Conservation (phyloP, 1,284 basidiomycete genomes). For the Tylopilus orsonianus region DNA sequence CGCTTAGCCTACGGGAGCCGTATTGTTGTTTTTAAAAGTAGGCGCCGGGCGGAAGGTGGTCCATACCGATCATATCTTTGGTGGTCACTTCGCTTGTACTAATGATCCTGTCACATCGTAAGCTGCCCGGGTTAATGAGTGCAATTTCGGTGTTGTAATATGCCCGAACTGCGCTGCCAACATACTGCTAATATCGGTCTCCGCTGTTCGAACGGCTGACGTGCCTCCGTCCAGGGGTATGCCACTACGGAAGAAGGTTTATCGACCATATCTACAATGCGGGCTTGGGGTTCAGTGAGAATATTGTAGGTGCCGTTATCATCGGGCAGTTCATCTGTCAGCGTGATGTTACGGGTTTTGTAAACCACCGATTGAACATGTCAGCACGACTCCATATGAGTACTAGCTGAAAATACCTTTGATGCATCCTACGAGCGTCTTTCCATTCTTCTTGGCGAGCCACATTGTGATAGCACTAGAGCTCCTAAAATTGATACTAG, state of each 20-base stretch:
- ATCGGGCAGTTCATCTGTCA: conserved; percentile 4
- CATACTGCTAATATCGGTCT: conserved; percentile 9
- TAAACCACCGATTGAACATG: background rate
- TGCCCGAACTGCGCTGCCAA: conserved; percentile 19
- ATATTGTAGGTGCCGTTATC: conserved; percentile 6
- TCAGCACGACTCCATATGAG: background rate
- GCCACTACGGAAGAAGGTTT: conserved; percentile 2
- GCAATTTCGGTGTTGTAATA: conserved; percentile 22
- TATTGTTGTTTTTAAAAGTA: background rate
- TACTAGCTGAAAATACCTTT: background rate
- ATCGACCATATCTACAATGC: background rate
- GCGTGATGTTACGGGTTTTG: conserved; percentile 10
- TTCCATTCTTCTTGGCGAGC: conserved; percentile 1
- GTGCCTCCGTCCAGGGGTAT: conserved; percentile 10
- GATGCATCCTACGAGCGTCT: background rate
- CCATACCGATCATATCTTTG: conserved; percentile 19
- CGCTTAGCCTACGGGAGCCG: background rate
- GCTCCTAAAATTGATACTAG: conserved; percentile 8
- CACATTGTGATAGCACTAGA: conserved; percentile 10
- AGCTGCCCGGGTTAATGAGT: conserved; percentile 9
- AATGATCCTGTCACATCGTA: conserved; percentile 11
- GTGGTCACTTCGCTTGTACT: conserved; percentile 6
- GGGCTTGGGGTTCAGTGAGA: background rate
- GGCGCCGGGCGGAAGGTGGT: background rate
- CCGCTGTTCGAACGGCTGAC: conserved; percentile 2